Evolutionary conservation across 768 basidiomycete species (phyloP).

Genomic region (Russula ochroleuca): DNA sequence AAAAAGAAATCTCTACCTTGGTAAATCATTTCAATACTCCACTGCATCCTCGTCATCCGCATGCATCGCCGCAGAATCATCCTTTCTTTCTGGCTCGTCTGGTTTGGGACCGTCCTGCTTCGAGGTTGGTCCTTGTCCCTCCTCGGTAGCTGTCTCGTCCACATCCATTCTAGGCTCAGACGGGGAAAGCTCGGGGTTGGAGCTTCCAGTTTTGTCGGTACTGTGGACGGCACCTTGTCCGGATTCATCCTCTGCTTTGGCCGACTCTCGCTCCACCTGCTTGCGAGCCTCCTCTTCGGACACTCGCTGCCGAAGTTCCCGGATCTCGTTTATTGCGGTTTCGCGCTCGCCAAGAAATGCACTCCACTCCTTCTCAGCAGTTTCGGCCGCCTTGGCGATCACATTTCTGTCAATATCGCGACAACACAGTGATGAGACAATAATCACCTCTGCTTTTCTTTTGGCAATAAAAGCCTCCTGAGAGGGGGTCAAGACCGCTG

Average conservation of each 20-base stretch:
- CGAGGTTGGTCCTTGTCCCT: conserved; percentile 12
- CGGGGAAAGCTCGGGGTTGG: conserved; percentile 14
- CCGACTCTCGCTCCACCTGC: conserved; percentile 40
- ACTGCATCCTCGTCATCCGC: conserved; percentile 79
- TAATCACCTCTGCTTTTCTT: conserved; percentile 58
- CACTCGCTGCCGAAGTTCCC: conserved; percentile 56
- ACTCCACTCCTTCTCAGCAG: conserved; percentile 65
- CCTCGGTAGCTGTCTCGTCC: conserved; percentile 13
- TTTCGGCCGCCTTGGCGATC: conserved; percentile 49
- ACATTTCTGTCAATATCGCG: conserved; percentile 12
- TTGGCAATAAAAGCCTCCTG: conserved; percentile 64
- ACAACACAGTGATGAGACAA: neutral
- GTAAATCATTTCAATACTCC: conserved; percentile 49
- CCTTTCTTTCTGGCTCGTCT: conserved; percentile 27
- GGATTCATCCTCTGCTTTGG: conserved; percentile 34
- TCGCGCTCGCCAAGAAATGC: conserved; percentile 58
- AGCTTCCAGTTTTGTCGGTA: conserved; percentile 5
- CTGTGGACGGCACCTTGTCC: conserved; percentile 13
- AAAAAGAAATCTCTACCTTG: conserved; percentile 21
- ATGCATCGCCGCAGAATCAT: conserved; percentile 43
- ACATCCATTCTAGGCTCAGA: conserved; percentile 29
- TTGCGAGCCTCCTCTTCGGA: conserved; percentile 58
- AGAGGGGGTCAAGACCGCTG: conserved; percentile 58
- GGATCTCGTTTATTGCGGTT: conserved; percentile 57
- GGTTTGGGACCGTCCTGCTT: conserved; percentile 18